phyloP scores from a whole-genome alignment of 768 basidiomycete genomes.

The Sarcomyxa edulis region DNA sequence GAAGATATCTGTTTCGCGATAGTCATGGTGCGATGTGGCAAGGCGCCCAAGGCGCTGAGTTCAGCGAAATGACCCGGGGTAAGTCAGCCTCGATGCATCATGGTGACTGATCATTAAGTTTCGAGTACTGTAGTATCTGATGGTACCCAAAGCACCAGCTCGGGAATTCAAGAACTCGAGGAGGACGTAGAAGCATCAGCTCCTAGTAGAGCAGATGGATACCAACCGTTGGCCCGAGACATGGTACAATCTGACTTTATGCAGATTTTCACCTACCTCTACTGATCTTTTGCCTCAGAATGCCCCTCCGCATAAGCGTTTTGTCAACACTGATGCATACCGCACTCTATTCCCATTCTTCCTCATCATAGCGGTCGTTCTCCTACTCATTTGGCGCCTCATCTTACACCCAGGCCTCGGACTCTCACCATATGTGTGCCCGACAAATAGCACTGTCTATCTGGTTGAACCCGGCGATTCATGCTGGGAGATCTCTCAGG shows the following conservation, averaged over 20 bases:
- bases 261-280: background rate
- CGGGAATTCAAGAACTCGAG: slow-evolving; percentile 17
- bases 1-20: slow-evolving; percentile 62
- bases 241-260: slow-evolving; percentile 32
- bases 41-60: slow-evolving; percentile 57
- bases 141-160: slow-evolving; percentile 2
- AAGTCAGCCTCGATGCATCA: slow-evolving; percentile 5
- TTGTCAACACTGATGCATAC: slow-evolving; percentile 40
- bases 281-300: slow-evolving; percentile 11
- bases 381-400: slow-evolving; percentile 63
- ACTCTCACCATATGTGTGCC: slow-evolving; percentile 26
- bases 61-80: slow-evolving; percentile 52
- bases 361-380: slow-evolving; percentile 57
- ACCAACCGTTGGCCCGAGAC: slow-evolving; percentile 48
- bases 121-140: background rate
- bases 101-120: background rate
- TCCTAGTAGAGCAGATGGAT: slow-evolving; percentile 35
- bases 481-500: slow-evolving; percentile 58
- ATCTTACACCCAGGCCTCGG: slow-evolving; percentile 39
- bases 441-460: slow-evolving; percentile 37
- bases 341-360: slow-evolving; percentile 68
- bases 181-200: slow-evolving; percentile 56
- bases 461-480: slow-evolving; percentile 54
- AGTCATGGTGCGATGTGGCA: slow-evolving; percentile 49
- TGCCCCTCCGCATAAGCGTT: slow-evolving; percentile 23